Percentiles rank a stretch among this genome's conserved stretches.
These are phyloP conservation scores for Malus fusca DNA, from an alignment of 306 rosid genomes.

Conservation along the genomic window DNA sequence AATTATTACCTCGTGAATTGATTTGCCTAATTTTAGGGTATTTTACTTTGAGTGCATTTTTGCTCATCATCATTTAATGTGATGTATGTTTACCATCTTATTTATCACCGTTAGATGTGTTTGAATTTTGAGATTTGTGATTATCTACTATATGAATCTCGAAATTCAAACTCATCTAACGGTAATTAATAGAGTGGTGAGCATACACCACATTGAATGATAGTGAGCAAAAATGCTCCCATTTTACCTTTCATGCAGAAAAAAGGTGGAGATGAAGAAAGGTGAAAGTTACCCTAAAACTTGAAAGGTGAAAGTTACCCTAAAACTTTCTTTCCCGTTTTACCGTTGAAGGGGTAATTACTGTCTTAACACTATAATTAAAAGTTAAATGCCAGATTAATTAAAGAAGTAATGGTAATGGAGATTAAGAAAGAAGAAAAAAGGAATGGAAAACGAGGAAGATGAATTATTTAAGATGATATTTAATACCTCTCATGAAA, in stretches of 20 bases:
- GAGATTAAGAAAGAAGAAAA: neutral
- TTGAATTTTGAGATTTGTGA: too few species aligned
- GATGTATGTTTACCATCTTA: too few species aligned
- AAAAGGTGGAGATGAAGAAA: neutral
- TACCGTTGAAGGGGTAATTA: neutral
- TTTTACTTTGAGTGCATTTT: too few species aligned
- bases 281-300: neutral
- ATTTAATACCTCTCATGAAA: constrained; percentile 90
- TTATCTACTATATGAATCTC: too few species aligned
- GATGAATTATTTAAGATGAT: constrained; percentile 1
- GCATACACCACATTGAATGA: too few species aligned
- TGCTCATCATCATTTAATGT: too few species aligned
- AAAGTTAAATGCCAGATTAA: neutral
- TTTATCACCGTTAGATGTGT: too few species aligned
- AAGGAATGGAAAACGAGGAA: neutral
- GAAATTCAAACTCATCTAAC: too few species aligned
- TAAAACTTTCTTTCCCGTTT: neutral
- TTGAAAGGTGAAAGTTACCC: neutral
- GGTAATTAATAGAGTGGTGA: fast-evolving
- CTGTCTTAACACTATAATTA: neutral
- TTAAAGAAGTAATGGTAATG: neutral
- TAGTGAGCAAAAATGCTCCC: too few species aligned
- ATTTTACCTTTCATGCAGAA: neutral
- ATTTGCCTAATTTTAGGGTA: neutral
- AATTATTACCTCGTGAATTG: neutral